Evolutionary conservation across 2,329 filamentous ascomycete species (phyloP), one percentile per base, ranked within the genome.

Genomic region (Paraphoma sp.): DNA sequence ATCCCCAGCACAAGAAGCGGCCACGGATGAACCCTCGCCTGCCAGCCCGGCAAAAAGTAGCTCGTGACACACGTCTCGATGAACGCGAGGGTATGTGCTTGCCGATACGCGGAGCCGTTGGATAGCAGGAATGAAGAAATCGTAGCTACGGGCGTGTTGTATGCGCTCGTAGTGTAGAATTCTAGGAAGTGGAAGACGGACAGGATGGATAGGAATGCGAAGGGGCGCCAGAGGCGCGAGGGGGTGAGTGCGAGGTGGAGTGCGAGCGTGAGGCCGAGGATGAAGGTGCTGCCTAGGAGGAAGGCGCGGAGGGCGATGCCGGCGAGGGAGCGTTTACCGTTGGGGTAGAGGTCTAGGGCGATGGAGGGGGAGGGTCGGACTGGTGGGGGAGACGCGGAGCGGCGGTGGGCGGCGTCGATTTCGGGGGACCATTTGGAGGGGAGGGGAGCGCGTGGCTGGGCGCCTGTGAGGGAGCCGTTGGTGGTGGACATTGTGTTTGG

Each of bases 141-240:
- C 23, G 83, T 85, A 17, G 91, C 92, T 49, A 87, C 83, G 14
- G 84, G 83, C 0, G 91, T 92, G 77, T 98, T 98, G 79, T 90
- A 91, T 53, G 84, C 82, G 8, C 94, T 93, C 0, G 94, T 97
- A 31, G 89, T 92, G 83, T 88, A 96, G 82, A 93, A 99, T 79
- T 99, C 95, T 76, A 98, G 88, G 79, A 97, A 98, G 82, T 99
- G 95, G 80, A 98, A 98, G 30, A 89, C 68, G 28, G 89, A 85
- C 46, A 98, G 87, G 12, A 87, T 81, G 49, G 80, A 80, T 46
- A 89, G 70, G 79, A 94, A 94, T 74, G 85, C 82, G 8, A 83
- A 81, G 0, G 86, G 74, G 18, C 87, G 81, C 87, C 87, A 90
- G 52, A 86, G 72, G 4, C 79, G 75, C 41, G 71, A 79, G 11